Conservation (phyloP, 306 rosid species). For the Notholithocarpus densiflorus region DNA sequence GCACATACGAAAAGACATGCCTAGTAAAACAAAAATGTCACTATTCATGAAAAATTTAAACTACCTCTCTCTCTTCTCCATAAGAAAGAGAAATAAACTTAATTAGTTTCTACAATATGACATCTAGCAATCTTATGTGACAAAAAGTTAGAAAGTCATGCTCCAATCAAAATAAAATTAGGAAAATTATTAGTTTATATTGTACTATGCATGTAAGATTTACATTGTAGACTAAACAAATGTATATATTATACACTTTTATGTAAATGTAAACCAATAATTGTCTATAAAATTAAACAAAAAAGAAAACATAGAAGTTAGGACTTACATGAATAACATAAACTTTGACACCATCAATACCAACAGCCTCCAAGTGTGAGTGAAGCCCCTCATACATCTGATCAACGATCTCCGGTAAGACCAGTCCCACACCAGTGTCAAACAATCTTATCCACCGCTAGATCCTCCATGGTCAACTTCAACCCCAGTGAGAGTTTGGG, state of each 20-base stretch:
- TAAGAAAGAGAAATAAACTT: not conserved
- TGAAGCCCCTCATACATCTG: slow-evolving; percentile 83
- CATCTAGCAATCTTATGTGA: not conserved
- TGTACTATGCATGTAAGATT: too few species aligned
- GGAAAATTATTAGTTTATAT: too few species aligned
- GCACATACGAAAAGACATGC: too few species aligned
- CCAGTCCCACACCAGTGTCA: slow-evolving; percentile 59
- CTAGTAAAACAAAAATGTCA: too few species aligned
- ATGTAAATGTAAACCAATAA: too few species aligned
- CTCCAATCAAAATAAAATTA: not conserved
- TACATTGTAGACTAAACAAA: too few species aligned
- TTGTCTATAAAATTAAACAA: not conserved
- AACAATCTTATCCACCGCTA: slow-evolving; percentile 87
- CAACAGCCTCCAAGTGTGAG: slow-evolving; percentile 54
- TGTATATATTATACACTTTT: too few species aligned
- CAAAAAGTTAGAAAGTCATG: not conserved
- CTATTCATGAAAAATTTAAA: too few species aligned
- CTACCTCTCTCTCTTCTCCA: not conserved
- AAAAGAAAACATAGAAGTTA: not conserved
- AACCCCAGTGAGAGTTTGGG: slow-evolving; percentile 56
- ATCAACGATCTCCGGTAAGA: slow-evolving; percentile 57
- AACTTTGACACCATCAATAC: slow-evolving; percentile 90
- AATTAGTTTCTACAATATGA: not conserved
- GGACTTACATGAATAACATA: slow-evolving; percentile 88
- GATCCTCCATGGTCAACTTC: slow-evolving; percentile 72